Evolutionary conservation across 441 rosid species (phyloP).

Genomic region (Adansonia grandidieri): DNA sequence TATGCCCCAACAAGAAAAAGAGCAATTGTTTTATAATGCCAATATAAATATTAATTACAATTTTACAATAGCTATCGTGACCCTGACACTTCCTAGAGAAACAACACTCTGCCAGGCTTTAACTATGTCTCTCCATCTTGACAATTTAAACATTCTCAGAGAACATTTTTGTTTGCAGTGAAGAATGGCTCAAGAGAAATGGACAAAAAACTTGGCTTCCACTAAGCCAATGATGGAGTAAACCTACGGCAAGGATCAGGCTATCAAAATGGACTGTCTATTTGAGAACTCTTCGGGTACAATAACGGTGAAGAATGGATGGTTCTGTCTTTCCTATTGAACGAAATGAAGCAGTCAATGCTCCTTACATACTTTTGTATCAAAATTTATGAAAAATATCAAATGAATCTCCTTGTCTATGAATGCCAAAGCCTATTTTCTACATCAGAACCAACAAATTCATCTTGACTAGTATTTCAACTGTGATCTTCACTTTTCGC

Average conservation of each 20-base stretch:
- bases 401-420: background rate
- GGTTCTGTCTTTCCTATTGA: constrained; percentile 69
- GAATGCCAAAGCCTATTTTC: background rate
- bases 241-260: constrained; percentile 70
- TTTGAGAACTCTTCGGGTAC: constrained; percentile 80
- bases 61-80: background rate
- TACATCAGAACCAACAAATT: constrained; percentile 3
- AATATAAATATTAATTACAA: too few species aligned
- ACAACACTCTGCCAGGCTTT: background rate
- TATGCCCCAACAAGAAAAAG: too few species aligned
- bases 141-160: background rate
- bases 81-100: background rate
- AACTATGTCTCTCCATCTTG: background rate
- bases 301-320: constrained; percentile 86
- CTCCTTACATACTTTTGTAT: background rate
- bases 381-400: background rate
- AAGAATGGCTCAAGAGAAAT: constrained; percentile 83
- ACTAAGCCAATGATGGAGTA: constrained; percentile 67
- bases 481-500: constrained; percentile 5
- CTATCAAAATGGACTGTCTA: constrained; percentile 78
- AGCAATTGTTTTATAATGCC: too few species aligned
- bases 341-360: constrained; percentile 48
- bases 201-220: constrained; percentile 55
- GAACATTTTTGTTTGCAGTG: constrained; percentile 40
- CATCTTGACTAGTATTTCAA: background rate